Base-by-base conservation (phyloP, 1,284 basidiomycete species). In the Thecaphora thlaspeos region DNA sequence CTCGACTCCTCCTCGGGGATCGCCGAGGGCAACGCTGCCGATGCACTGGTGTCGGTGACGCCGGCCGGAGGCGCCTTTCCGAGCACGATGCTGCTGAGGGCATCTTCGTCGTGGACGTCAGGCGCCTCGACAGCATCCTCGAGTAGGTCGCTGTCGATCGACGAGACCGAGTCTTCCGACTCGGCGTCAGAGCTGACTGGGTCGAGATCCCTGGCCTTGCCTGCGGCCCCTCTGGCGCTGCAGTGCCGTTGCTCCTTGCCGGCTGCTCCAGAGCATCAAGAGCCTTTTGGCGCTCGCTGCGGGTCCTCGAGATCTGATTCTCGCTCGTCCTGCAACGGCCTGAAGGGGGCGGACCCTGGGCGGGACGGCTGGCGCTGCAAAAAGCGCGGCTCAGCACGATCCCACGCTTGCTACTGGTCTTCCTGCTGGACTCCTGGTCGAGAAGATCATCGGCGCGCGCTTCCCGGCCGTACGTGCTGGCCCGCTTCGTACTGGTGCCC, bases 261-360 rank as follows among this genome's bases (percentile, higher is more conserved):
- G 21, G 8, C 14, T 4, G 11, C 40, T 41, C 17, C 17, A 17
- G 40, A 41, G 40, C 40, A 10, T 41, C 40, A 41, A 22, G 40
- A 9, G 61, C 56, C 17, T 50, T 42, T 24, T 46, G 46, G n/a
- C 61, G 52, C 46, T 64, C 56, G 28, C 53, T 46, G 17, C 56
- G 56, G 55, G 43, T 64, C 61, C 38, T 64, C 61, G 2, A 64
- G 56, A 17, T 64, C 56, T 32, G 49, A 49, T 30, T 59, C 61
- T 22, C 41, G 46, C 19, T 59, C 56, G 36, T 59, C 55, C n/a
- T 28, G 17, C 55, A 46, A 38, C 61, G 53, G 18, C 42, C 23
- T 17, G 49, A 46, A 21, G 47, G 14, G 14, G 53, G 47, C n/a
- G 30, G 37, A 17, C 46, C 46, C 24, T 53, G 38, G 56, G 47